A percentile compares a stretch with the other conserved stretches of the same genome.
phyloP scores from a whole-genome alignment of 1,284 basidiomycete genomes.

The Peniophora sp. region DNA sequence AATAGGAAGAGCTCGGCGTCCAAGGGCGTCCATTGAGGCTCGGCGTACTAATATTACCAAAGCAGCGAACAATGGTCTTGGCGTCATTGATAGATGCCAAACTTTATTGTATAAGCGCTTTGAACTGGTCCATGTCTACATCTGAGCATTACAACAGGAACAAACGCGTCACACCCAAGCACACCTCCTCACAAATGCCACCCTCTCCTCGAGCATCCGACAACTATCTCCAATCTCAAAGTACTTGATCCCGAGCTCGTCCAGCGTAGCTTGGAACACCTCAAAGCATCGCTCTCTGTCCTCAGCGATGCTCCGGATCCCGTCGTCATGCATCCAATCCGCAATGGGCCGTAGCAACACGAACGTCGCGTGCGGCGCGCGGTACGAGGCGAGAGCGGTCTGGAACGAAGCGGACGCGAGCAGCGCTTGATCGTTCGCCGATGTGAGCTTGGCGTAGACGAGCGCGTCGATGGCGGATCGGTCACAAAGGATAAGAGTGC shows the following conservation, averaged over 20 bases:
- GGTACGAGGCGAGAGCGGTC: slow-evolving; percentile 32
- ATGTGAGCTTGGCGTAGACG: slow-evolving; percentile 46
- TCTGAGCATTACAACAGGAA: too few species aligned
- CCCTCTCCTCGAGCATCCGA: slow-evolving; percentile 24
- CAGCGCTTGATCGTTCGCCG: slow-evolving; percentile 29
- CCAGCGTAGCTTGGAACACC: slow-evolving; percentile 30
- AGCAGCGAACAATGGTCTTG: too few species aligned
- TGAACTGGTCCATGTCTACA: too few species aligned
- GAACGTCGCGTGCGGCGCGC: slow-evolving; percentile 25
- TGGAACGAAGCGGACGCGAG: slow-evolving; percentile 30
- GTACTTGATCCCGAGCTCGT: slow-evolving; percentile 38
- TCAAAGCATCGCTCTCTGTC: slow-evolving; percentile 35
- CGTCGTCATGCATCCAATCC: slow-evolving; percentile 58
- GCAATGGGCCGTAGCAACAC: slow-evolving; percentile 45
- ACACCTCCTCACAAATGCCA: slow-evolving; percentile 8
- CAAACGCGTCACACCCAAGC: background rate
- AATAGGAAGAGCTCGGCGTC: too few species aligned
- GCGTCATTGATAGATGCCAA: too few species aligned
- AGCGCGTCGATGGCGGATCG: slow-evolving; percentile 56
- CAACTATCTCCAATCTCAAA: slow-evolving; percentile 36
- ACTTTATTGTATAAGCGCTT: too few species aligned
- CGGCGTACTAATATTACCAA: too few species aligned
- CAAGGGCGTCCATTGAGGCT: too few species aligned
- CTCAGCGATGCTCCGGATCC: slow-evolving; percentile 41
- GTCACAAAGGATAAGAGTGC: slow-evolving; percentile 43